Base-by-base conservation (phyloP, 2,329 filamentous ascomycete genomes). In the Tolypocladium ophioglossoides region DNA sequence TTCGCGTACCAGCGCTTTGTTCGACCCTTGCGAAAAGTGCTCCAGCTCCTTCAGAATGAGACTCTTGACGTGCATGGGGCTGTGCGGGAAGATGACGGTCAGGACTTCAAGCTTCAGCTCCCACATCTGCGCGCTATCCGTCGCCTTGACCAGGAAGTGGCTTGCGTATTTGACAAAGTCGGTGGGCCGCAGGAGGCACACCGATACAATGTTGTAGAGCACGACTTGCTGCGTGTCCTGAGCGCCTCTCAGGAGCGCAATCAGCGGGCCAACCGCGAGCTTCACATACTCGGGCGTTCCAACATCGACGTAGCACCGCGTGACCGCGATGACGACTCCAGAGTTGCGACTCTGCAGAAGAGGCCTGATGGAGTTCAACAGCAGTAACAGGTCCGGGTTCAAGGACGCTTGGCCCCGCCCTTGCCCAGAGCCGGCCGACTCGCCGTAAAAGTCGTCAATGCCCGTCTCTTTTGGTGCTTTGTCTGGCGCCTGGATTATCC, bases 191-290 rank as follows among this genome's bases (percentile, higher is more conserved):
- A 78, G 75, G 12, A 97, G 77, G 63, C 89, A 94, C 47, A 99
- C 88, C n/a, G 90, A 87, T 12, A 96, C 91, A 56, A 97, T 91
- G 66, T 97, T 96, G 75, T 92, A 92, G 20, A 99, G 79, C 1
- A 90, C 91, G 40, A 96, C 81, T 64, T 95, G 86, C 66, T 95
- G 87, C 52, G 96, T 90, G 66, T 97, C 92, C 56, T 88, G 83
- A 0, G 91, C 84, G 14, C 89, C 86, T 54, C 94, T 84, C 55
- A 99, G 76, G 35, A 99, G 80, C 18, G 92, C 90, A 22, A 96
- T 79, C 30, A 99, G 74, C 1, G 94, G 92, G 0, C 92, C 91
- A 54, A 95, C 82, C 8, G 90, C 85, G 24, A 79, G 74, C 59
- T 83, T 79, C 32, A 95, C 78, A 66, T 96, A 89, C 44, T 88